Base-by-base conservation (phyloP, 495 filamentous ascomycete species). In the Aspergillus egyptiacus region DNA sequence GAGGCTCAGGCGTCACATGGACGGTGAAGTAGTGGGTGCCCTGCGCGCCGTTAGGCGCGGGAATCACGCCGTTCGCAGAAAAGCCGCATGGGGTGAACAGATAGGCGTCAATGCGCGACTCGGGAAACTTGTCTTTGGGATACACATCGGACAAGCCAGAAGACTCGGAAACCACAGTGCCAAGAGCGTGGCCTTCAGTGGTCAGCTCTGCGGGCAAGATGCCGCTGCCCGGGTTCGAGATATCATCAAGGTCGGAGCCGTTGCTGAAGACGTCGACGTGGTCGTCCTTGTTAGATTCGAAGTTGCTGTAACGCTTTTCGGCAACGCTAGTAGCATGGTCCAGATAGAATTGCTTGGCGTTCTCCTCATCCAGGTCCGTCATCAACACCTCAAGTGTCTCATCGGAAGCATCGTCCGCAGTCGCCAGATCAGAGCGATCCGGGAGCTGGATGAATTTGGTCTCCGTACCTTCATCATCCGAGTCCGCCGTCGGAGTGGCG, bases 331-430 rank as follows among this genome's bases (percentile, higher is more conserved):
- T 90, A 68, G 93, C 94, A 68, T 94, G 77, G 54, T 90, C 88
- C 51, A 96, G 80, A 68, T 96, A 97, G 69, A 96, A 99, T 65
- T 97, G 89, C 73, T 91, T 89, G 32, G 94, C 89, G 70, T 91
- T 91, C 65, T 87, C 80, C 59, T 82, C 81, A 46, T 97, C 93
- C 49, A 99, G 74, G 62, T 99, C 94, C 46, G 93, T 99, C 94
- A 99, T 99, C 58, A 99, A 72, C 45, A 99, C 80, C 75, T 99
- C 94, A 23, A 99, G 69, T 15, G 94, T 99, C 75, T 99, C 94
- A 62, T 99, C 94, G 45, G 74, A 62, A 35, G 71, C 71, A 35
- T 74, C 66, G 25, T 68, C 58, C 3, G 19, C 22, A 22, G 11
- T 17, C 31, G 64, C 68, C 32, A 68, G 62, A 24, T 43, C 48